phyloP scores from a whole-genome alignment of 2,329 filamentous ascomycete genomes.

The Diaporthe longicolla region DNA sequence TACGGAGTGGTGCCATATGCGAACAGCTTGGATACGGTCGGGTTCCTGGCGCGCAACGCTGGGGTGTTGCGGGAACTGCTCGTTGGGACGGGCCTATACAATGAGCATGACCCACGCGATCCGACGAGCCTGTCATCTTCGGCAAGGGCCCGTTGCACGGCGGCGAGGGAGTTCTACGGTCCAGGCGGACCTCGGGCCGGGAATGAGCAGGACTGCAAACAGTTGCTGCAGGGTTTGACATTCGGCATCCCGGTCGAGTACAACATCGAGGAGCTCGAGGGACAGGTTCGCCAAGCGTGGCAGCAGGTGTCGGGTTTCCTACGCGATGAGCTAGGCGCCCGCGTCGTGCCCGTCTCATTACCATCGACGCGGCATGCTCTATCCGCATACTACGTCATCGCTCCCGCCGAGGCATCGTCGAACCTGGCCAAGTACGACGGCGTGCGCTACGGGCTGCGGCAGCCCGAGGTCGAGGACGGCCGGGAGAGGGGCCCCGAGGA shows the following conservation, averaged over 20 bases:
- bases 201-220: slow-evolving; percentile 46
- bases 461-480: slow-evolving; percentile 41
- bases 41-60: slow-evolving; percentile 75
- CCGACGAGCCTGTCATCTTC: slow-evolving; percentile 77
- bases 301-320: slow-evolving; percentile 71
- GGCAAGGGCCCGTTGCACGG: slow-evolving; percentile 66
- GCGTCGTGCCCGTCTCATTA: slow-evolving; percentile 81
- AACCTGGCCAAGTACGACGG: slow-evolving; percentile 98
- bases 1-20: slow-evolving; percentile 93
- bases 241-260: slow-evolving; percentile 81
- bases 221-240: slow-evolving; percentile 54
- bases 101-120: slow-evolving; percentile 76
- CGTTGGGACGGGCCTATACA: slow-evolving; percentile 63
- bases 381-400: slow-evolving; percentile 94
- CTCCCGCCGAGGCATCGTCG: slow-evolving; percentile 93
- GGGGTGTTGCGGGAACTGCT: slow-evolving; percentile 65
- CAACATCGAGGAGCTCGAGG: slow-evolving; percentile 85
- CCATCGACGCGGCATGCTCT: slow-evolving; percentile 88
- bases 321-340: slow-evolving; percentile 72
- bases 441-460: slow-evolving; percentile 75
- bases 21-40: slow-evolving; percentile 93
- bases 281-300: slow-evolving; percentile 80
- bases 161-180: slow-evolving; percentile 48
- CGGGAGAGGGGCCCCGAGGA: slow-evolving; percentile 67
- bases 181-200: slow-evolving; percentile 20